Percentiles rank a stretch among this genome's conserved stretches.
These are phyloP conservation scores for Fragilariopsis cylindrus DNA, from an alignment of 108 stramenopile genomes.

Conservation along the genomic window DNA sequence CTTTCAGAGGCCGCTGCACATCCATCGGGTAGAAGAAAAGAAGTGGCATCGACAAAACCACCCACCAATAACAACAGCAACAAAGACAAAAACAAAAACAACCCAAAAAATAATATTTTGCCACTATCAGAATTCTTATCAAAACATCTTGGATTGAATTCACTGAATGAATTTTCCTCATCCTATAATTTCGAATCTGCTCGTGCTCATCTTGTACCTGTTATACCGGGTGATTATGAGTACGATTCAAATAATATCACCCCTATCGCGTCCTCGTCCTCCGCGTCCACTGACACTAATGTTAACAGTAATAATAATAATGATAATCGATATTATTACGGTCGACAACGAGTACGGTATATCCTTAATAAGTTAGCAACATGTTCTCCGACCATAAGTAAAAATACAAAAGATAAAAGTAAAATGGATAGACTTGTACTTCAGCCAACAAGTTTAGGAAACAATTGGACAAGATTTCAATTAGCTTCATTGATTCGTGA, in stretches of 20 bases:
- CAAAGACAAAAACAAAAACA: not conserved
- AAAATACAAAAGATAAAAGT: slow-evolving; percentile 10
- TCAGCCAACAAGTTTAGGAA: slow-evolving; percentile 77
- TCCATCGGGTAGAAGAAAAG: not conserved
- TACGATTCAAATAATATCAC: slow-evolving; percentile 15
- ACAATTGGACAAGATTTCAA: slow-evolving; percentile 54
- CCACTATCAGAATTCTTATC: not conserved
- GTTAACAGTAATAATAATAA: not conserved
- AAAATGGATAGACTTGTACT: slow-evolving; percentile 56
- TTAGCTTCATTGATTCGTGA: slow-evolving; percentile 49
- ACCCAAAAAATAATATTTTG: no score
- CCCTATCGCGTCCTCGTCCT: not conserved
- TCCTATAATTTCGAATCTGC: slow-evolving; percentile 26
- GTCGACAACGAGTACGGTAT: slow-evolving; percentile 67
- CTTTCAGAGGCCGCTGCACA: slow-evolving; percentile 46
- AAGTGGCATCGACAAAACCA: not conserved
- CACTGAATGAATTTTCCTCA: not conserved
- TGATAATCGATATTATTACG: slow-evolving; percentile 40
- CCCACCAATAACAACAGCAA: not conserved
- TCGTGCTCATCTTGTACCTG: slow-evolving; percentile 64
- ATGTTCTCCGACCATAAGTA: slow-evolving; percentile 14
- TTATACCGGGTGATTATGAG: slow-evolving; percentile 63
- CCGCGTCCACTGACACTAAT: no score
- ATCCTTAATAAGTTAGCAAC: slow-evolving; percentile 46
- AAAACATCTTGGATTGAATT: slow-evolving; percentile 41